Evolutionary conservation across 2,329 filamentous ascomycete species (phyloP), one percentile per base, ranked within the genome.

Genomic region (Colletotrichum australisinense): DNA sequence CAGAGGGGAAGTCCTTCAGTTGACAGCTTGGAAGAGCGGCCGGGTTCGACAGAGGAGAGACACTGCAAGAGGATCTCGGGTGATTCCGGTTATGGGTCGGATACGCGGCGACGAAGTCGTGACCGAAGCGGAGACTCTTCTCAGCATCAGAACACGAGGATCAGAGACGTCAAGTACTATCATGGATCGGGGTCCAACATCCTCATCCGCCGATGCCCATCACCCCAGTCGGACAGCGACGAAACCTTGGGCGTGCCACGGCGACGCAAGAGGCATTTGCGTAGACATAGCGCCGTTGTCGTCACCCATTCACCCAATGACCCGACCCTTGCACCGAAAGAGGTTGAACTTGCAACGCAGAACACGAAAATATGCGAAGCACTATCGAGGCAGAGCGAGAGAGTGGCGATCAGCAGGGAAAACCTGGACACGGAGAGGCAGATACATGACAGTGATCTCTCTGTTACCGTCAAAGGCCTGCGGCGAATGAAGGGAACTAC

Each of bases 1-100:
- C 59, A 52, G 26, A 49, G 67, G 22, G 53, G 62, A 19, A 71
- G n/a, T 8, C 59, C 66, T 8, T 62, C 67, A 1, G 5, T 66
- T 30, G 70, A 60, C 26, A 32, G 42, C 32, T 5, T 59, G 16
- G 60, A 66, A 16, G 22, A 68, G n/a, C 59, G 8, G 8, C 0
- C n/a, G 9, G 59, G 28, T 19, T 30, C 16, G 30, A 16, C 22
- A 4, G 55, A 14, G 9, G 70, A 49, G 53, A 55, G 32, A 19
- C 42, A 64, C 56, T 24, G 26, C 55, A 59, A 73, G 42, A 67
- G 69, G 11, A 49, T 66, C 19, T 71, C 60, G 16, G 46, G 26
- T 28, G 67, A 73, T 22, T 73, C 70, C 6, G 70, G 70, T 6
- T 71, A 73, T 11, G 67, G 59, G 5, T 65, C 70, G 7, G 67